Base-by-base conservation (phyloP, 139 green algal genomes). In the Eudorina sp. region DNA sequence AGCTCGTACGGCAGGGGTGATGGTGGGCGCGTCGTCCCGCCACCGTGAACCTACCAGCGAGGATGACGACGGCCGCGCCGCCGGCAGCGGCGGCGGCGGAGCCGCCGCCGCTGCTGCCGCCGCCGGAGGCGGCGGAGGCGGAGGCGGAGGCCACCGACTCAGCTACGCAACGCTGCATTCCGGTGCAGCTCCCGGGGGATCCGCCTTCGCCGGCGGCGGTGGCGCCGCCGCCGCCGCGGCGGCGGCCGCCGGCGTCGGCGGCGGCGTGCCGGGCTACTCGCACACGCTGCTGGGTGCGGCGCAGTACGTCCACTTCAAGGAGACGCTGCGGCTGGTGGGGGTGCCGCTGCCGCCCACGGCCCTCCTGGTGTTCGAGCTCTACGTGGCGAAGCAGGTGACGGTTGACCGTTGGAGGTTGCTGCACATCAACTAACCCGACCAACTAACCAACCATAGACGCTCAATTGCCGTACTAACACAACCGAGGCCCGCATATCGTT, bases 291-390 rank as follows among this genome's bases (percentile, higher is more conserved):
- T 21, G 14, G 48, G 41, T 29, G 40, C 19, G n/a, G 29, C 36
- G 11, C 82, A 88, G 45, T 66, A 60, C 25, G 83, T 87, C 2
- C 31, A 58, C 53, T 93, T 93, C 84, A 72, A 75, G 25, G 91
- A 94, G 58, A 77, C 53, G 0, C 62, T 93, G 25, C 60, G 9
- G 14, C 86, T 92, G 36, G 81, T 86, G 74, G 89, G 91, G 14
- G 40, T 93, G 27, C 58, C 72, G 29, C 66, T 91, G n/a, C 81
- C 74, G 16, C 75, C 89, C 64, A 92, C 91, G n/a, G 93, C 84
- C 38, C 79, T 92, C 60, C 62, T 91, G 23, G 90, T 94, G 73
- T 90, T 93, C 45, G 89, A 93, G 83, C 79, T 96, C 53, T 86
- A 91, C 46, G 41, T 89, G 41, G 80, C 85, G 14, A 92, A 92